A percentile compares a stretch with the other conserved stretches of the same genome.
These are phyloP conservation scores for Irpex lacteus DNA, from an alignment of 1,284 basidiomycete species.

Conservation along the genomic window DNA sequence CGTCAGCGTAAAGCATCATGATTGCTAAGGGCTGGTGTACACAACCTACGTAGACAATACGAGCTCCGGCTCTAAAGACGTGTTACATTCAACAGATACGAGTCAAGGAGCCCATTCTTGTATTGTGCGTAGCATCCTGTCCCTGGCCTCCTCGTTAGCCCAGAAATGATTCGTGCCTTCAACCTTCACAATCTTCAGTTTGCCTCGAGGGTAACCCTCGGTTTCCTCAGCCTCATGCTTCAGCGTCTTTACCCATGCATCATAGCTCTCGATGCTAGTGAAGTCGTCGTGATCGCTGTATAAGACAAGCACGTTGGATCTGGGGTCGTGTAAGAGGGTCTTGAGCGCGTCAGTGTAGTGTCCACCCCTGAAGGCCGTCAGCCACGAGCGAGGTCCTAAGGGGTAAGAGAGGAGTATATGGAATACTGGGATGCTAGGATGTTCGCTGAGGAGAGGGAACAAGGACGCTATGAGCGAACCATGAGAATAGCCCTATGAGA, in stretches of 20 bases:
- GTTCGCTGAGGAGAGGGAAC: constrained; percentile 46
- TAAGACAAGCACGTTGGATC: constrained; percentile 56
- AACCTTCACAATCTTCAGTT: constrained; percentile 31
- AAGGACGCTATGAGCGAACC: constrained; percentile 71
- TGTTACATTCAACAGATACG: neutral
- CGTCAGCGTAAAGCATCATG: no score
- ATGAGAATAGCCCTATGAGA: constrained; percentile 72
- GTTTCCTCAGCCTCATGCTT: constrained; percentile 17
- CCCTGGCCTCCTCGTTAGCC: constrained; percentile 22
- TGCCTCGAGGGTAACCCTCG: constrained; percentile 14
- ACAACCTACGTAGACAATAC: no score
- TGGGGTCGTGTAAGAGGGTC: constrained; percentile 41
- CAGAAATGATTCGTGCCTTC: constrained; percentile 48
- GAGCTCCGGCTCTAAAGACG: no score
- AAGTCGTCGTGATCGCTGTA: constrained; percentile 76
- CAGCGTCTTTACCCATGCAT: constrained; percentile 49
- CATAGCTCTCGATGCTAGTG: constrained; percentile 53
- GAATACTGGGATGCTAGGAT: constrained; percentile 42
- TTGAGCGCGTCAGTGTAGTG: constrained; percentile 50
- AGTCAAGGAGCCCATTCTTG: constrained; percentile 19
- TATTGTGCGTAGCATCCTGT: constrained; percentile 15
- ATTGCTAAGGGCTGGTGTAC: no score
- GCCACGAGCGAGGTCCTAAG: constrained; percentile 59
- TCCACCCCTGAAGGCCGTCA: constrained; percentile 65
- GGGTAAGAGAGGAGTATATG: constrained; percentile 80